Base-by-base conservation (phyloP, 768 basidiomycete genomes). In the Hypholoma fasciculare region DNA sequence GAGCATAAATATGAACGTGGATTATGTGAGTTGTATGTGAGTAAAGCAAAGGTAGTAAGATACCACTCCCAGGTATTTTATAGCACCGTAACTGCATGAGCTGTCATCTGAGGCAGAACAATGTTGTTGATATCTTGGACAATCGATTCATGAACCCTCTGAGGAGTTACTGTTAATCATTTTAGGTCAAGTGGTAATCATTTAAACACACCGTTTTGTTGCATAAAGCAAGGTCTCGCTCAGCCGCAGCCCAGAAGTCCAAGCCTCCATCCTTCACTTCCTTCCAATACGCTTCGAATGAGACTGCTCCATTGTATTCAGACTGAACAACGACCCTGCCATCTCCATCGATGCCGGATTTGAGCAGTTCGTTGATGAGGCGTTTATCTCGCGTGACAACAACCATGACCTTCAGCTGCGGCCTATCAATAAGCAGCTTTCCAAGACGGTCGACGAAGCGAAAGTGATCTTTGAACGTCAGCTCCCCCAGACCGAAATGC, bases 401-500 rank as follows among this genome's bases (percentile, higher is more conserved):
- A 5, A 70, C 60, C 52, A 74, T 54, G 26, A 66, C 59, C 44
- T 65, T 44, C 9, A 74, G 60, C 13, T 55, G 52, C 17, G 58
- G 61, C 20, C 58, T 65, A 5, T 59, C 53, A 8, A 47, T 52
- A 1, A 71, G 61, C 12, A 72, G 57, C 7, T 39, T 49, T 17
- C 46, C 57, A 49, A 73, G 59, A n/a, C 65, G 61, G 3, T 54
- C 51, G 44, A 70, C 39, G 42, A 69, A 48, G 26, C 66, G 53
- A 0, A 34, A 27, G 42, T 71, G 65, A 4, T 58, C 54, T 11
- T 34, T 17, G 2, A 51, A 54, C 37, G 56, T 60, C 8, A 74
- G 58, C 30, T 68, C 63, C 3, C 74, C 72, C 7, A 76, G 51
- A 3, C 69, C 67, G 14, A 74, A 59, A 61, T 76, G 72, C 4